phyloP scores from a whole-genome alignment of 371 early-diverging fungal genomes.

The Chytridiales sp. region DNA sequence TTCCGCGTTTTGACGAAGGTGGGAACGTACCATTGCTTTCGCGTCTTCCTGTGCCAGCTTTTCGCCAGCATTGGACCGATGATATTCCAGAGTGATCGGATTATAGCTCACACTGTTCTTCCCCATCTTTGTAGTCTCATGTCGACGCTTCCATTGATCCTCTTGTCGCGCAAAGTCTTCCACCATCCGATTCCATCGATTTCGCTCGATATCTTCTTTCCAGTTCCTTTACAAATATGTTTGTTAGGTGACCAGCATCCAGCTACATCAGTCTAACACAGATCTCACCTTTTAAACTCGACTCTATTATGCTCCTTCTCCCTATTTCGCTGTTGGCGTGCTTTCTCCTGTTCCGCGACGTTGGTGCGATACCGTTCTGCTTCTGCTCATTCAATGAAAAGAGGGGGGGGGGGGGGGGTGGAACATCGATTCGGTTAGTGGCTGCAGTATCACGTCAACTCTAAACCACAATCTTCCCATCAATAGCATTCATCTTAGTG shows the following conservation, averaged over 20 bases:
- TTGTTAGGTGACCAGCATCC: too few species aligned
- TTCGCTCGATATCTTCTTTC: constrained; percentile 29
- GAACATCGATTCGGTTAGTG: too few species aligned
- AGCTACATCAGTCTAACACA: not conserved
- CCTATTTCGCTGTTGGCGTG: constrained; percentile 14
- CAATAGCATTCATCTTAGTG: not conserved
- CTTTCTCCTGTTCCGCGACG: constrained; percentile 27
- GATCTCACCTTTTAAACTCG: constrained; percentile 21
- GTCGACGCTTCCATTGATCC: constrained; percentile 9
- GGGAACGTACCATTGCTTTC: constrained; percentile 29
- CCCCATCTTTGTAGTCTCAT: constrained; percentile 26
- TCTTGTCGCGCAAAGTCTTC: constrained; percentile 14
- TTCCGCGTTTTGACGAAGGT: not conserved
- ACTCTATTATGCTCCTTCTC: constrained; percentile 17
- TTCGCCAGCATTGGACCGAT: constrained; percentile 28
- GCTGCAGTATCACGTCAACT: too few species aligned
- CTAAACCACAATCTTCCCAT: too few species aligned
- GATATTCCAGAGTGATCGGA: constrained; percentile 39
- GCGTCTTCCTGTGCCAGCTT: constrained; percentile 34
- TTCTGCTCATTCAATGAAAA: too few species aligned
- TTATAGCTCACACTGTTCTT: constrained; percentile 38
- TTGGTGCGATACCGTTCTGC: too few species aligned
- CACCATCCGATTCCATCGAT: constrained; percentile 34
- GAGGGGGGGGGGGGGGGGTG: too few species aligned
- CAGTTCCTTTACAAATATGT: constrained; percentile 26